These are phyloP conservation scores for Rosa lucieae DNA, from an alignment of 306 rosid species.

Conservation along the genomic window DNA sequence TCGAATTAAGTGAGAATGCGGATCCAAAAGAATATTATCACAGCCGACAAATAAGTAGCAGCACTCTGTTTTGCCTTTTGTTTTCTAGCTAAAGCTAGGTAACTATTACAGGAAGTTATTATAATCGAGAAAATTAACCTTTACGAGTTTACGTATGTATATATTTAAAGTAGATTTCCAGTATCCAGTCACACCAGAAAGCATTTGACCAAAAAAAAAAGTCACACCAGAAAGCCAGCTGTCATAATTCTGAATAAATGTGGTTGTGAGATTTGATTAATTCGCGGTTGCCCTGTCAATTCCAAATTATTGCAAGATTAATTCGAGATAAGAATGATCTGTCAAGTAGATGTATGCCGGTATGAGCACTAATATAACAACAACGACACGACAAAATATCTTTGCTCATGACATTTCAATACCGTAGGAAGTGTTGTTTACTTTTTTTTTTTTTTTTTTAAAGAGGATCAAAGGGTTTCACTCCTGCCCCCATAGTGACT, in stretches of 20 bases:
- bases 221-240: constrained; percentile 1
- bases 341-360: neutral
- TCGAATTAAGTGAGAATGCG: neutral
- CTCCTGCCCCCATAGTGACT: too few species aligned
- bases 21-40: neutral
- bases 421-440: neutral
- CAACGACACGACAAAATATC: neutral
- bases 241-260: neutral
- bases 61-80: neutral
- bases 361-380: neutral
- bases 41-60: neutral
- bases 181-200: neutral
- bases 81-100: neutral
- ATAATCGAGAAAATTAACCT: neutral
- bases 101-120: neutral
- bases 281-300: constrained; percentile 10
- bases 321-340: neutral
- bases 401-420: neutral
- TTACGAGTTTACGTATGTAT: too few species aligned
- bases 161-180: neutral
- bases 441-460: too few species aligned
- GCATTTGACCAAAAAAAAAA: too few species aligned
- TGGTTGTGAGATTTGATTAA: constrained; percentile 1
- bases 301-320: constrained; percentile 4
- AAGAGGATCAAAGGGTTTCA: too few species aligned